phyloP scores from a whole-genome alignment of 2,329 filamentous ascomycete species.

The Colletotrichum cuscutae region DNA sequence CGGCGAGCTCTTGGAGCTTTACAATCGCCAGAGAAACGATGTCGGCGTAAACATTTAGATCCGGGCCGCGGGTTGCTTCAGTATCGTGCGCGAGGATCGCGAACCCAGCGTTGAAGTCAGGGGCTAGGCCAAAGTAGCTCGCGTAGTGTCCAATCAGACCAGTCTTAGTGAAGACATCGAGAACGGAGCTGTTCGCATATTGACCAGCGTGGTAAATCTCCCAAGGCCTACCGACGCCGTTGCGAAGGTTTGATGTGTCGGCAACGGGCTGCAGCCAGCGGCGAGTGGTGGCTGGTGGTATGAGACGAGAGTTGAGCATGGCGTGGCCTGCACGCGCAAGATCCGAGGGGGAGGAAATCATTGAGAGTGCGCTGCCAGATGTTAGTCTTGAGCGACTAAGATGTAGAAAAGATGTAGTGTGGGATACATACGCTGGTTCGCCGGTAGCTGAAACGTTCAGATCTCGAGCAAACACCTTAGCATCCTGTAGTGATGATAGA shows the following conservation, averaged over 20 bases:
- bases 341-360: conserved; percentile 36
- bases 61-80: conserved; percentile 37
- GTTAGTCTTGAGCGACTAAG: background rate
- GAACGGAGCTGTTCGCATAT: conserved; percentile 36
- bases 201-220: conserved; percentile 44
- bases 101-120: conserved; percentile 43
- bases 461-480: conserved; percentile 27
- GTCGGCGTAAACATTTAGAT: conserved; percentile 48
- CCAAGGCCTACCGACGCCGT: conserved; percentile 46
- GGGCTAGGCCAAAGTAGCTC: conserved; percentile 40
- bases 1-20: conserved; percentile 34
- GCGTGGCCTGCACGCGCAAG: conserved; percentile 37
- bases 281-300: conserved; percentile 39
- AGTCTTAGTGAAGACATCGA: conserved; percentile 42
- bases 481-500: background rate
- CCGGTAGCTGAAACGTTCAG: conserved; percentile 31
- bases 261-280: conserved; percentile 44
- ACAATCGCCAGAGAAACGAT: conserved; percentile 40
- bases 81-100: conserved; percentile 47
- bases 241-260: conserved; percentile 47
- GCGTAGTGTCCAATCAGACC: conserved; percentile 43
- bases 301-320: conserved; percentile 39
- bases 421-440: conserved; percentile 36
- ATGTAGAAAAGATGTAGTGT: no score
- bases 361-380: conserved; percentile 30